Evolutionary conservation across 1,139 yeast species (phyloP).

Genomic region (Meyerozyma elateridarum): DNA sequence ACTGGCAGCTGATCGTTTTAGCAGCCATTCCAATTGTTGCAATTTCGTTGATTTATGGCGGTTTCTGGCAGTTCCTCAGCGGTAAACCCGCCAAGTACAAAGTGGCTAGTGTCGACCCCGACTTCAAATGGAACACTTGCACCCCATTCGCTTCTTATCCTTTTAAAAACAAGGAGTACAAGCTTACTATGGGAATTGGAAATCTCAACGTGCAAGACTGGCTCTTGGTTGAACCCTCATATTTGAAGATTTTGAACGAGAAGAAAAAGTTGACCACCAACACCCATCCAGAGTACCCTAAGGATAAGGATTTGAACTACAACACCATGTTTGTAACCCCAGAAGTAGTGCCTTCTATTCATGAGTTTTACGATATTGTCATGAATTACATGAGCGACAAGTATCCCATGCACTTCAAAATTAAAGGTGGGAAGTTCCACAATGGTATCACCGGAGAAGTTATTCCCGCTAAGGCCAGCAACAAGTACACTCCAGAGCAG

Average conservation of each 20-base stretch:
- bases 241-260: constrained; percentile 39
- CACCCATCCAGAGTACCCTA: constrained; percentile 32
- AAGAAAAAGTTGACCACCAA: constrained; percentile 39
- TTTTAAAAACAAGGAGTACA: constrained; percentile 55
- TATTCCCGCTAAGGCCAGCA: constrained; percentile 26
- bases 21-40: too few relatives aligned
- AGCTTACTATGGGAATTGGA: constrained; percentile 65
- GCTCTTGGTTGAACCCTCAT: constrained; percentile 64
- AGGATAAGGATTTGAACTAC: constrained; percentile 21
- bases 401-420: constrained; percentile 55
- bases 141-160: not conserved
- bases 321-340: constrained; percentile 34
- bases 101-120: not conserved
- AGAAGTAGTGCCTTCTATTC: constrained; percentile 45
- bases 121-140: not conserved
- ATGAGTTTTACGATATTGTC: constrained; percentile 52
- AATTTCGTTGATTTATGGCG: too few relatives aligned
- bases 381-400: constrained; percentile 45
- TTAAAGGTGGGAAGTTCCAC: constrained; percentile 24
- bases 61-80: too few relatives aligned
- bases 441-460: constrained; percentile 40
- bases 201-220: constrained; percentile 55
- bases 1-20: too few relatives aligned
- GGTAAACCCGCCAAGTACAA: too few relatives aligned
- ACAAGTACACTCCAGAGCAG: constrained; percentile 19